Percentiles rank a stretch among this genome's conserved stretches.
These are phyloP conservation scores for Phragmites australis DNA, from an alignment of 176 grass and related monocot species.

Conservation along the genomic window DNA sequence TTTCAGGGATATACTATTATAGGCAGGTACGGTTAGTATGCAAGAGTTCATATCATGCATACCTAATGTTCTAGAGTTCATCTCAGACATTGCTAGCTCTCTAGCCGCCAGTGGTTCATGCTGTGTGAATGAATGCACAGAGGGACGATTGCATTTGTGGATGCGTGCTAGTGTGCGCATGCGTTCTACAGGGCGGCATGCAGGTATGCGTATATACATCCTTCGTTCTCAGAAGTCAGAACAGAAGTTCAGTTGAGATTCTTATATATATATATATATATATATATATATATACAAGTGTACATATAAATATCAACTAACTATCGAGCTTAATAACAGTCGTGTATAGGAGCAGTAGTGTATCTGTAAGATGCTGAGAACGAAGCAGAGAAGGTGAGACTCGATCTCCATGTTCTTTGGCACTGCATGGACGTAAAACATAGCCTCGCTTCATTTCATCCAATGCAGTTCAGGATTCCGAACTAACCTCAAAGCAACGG, in stretches of 20 bases:
- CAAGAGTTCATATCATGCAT: not conserved
- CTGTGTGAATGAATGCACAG: not conserved
- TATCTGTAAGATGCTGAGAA: not conserved
- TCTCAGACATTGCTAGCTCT: not conserved
- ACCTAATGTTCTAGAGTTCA: not conserved
- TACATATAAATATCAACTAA: not conserved
- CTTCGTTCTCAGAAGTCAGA: no score
- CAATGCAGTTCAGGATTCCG: not conserved
- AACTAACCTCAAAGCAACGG: not conserved
- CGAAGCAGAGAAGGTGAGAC: not conserved
- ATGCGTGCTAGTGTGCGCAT: not conserved
- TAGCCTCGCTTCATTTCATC: no score
- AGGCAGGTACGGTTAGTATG: not conserved
- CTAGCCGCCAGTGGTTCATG: no score
- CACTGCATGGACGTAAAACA: no score
- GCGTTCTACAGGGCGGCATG: not conserved
- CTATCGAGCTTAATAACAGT: not conserved
- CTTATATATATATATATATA: not conserved
- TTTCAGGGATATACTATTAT: not conserved
- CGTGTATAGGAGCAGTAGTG: not conserved
- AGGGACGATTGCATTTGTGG: no score
- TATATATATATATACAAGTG: not conserved
- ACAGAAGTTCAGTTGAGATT: not conserved
- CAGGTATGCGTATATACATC: not conserved
- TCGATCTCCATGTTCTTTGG: not conserved